These are phyloP conservation scores for Verticillium alfalfae DNA, from an alignment of 2,329 filamentous ascomycete genomes.

Conservation along the genomic window DNA sequence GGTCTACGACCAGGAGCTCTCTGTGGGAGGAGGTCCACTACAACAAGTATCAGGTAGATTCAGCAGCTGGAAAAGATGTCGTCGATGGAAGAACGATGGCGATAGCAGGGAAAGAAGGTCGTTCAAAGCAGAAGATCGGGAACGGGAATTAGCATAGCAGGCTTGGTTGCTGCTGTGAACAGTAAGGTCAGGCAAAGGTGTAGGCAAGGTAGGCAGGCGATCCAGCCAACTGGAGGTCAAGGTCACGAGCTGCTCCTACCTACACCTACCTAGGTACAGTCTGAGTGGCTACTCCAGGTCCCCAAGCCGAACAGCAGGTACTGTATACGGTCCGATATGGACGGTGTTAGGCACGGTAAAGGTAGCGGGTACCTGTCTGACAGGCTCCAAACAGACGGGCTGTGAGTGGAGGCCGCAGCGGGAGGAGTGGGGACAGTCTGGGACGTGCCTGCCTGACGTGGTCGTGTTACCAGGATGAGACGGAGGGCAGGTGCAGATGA, in stretches of 20 bases:
- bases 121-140: not conserved
- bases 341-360: not conserved
- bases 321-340: not conserved
- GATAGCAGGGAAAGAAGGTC: slow-evolving; percentile 1
- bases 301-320: not conserved
- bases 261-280: too few species aligned
- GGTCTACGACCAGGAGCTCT: not conserved
- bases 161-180: not conserved
- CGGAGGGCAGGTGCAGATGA: not conserved
- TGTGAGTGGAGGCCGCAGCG: not conserved
- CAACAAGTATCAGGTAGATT: not conserved
- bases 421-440: not conserved
- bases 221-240: not conserved
- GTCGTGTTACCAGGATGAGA: not conserved
- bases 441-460: not conserved
- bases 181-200: not conserved
- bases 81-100: not conserved
- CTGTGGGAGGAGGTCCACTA: not conserved
- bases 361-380: not conserved
- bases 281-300: not conserved
- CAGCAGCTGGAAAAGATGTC: not conserved
- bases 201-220: not conserved
- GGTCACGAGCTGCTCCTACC: not conserved
- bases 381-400: not conserved
- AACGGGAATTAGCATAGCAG: slow-evolving; percentile 1